Evolutionary conservation across 1,139 yeast genomes (phyloP), one percentile per base, ranked within the genome.

Genomic region (Casaregolazyma lundiana): DNA sequence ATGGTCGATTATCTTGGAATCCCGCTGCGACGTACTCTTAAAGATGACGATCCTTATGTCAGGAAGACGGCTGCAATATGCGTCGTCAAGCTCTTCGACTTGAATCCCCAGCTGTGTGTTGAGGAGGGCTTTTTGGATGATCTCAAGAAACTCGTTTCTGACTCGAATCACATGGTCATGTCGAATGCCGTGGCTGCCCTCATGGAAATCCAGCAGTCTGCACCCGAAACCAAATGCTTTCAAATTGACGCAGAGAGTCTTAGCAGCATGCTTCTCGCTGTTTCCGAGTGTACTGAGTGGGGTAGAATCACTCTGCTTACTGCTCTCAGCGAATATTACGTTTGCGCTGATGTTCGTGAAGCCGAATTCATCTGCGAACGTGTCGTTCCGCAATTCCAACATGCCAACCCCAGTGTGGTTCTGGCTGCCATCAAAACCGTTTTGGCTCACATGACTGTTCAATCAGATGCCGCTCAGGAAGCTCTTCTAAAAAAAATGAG

Each of bases 231-330:
- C 50, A 55, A 72, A 61, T 65, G 77, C 67, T 50, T 70, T 66
- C 55, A 69, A 61, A 58, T 71, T 65, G 57, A 72, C 53, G 50
- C 68, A 52, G 71, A 69, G 22, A 71, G 80, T 43, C 72, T 85
- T 47, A 79, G 79, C 54, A 83, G 77, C 62, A 75, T 92, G 51
- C 72, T 94, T 51, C 73, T 81, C 55, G 95, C 96, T 22, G 73
- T 94, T 55, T 90, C 90, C 65, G 99, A 94, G 68, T 92, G 97
- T 68, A 90, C 97, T 1, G 99, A 94, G 69, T 94, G 99, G 99
- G 98, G 98, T 5, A 78, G 98, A 61, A 85, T 92, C 55, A 81
- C 97, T 2, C 86, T 94, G 41, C 73, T 94, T 53, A 78, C 87
- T 1, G 89, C 96, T 1, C 69, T 94, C 54, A 75, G 88, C 7